Conservation (phyloP, 768 basidiomycete genomes). For the Psilocybe cubensis region DNA sequence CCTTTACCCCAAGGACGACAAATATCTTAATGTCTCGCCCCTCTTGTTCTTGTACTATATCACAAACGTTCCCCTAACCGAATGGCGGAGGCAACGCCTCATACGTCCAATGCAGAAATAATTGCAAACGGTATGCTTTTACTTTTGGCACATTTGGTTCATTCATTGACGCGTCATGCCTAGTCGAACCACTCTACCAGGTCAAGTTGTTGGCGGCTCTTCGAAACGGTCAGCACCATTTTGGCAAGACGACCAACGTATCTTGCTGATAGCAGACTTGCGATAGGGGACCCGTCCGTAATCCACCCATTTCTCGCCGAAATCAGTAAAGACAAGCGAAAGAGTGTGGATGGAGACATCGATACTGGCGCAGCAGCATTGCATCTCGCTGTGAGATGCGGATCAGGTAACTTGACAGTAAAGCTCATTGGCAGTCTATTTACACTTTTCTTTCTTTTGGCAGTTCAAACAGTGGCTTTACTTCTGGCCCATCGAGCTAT, state of each 20-base stretch:
- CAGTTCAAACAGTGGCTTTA: slow-evolving; percentile 69
- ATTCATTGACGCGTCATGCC: background rate
- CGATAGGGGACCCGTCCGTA: slow-evolving; percentile 69
- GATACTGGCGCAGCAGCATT: slow-evolving; percentile 77
- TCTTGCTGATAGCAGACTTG: background rate
- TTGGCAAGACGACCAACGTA: background rate
- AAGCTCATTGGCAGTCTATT: background rate
- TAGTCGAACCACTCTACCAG: slow-evolving; percentile 57
- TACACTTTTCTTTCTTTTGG: background rate
- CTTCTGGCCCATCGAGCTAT: slow-evolving; percentile 76
- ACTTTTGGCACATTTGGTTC: background rate
- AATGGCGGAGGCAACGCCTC: slow-evolving; percentile 1
- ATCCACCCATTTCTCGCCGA: slow-evolving; percentile 86
- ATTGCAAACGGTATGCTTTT: background rate
- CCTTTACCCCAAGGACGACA: slow-evolving; percentile 1
- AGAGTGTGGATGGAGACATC: slow-evolving; percentile 47
- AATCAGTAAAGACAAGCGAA: slow-evolving; percentile 67
- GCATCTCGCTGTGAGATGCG: slow-evolving; percentile 84
- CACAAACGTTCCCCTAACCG: background rate
- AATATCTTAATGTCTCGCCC: background rate
- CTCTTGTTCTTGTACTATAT: background rate
- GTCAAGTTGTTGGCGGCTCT: slow-evolving; percentile 68
- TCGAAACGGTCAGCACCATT: slow-evolving; percentile 50
- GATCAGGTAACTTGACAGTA: slow-evolving; percentile 57
- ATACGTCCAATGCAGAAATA: background rate